Conservation (phyloP, 805 yeast genomes). For the Candida sanyiensis region DNA sequence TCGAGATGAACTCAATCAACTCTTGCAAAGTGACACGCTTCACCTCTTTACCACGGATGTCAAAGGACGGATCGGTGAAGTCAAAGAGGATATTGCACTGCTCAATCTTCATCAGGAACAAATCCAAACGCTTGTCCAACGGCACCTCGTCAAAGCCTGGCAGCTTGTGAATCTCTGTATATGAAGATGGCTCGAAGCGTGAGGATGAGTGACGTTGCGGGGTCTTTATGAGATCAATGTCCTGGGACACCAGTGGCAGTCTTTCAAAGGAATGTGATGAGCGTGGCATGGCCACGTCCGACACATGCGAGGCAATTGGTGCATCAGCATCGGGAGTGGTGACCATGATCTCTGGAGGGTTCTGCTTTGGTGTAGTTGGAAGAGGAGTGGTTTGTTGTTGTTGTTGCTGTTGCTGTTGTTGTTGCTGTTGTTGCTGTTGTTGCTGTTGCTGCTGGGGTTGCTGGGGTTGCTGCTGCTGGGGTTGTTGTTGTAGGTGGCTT, state of each 20-base stretch:
- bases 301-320: slow-evolving; percentile 1
- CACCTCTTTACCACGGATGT: slow-evolving; percentile 87
- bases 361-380: slow-evolving; percentile 7
- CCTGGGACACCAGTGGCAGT: slow-evolving; percentile 56
- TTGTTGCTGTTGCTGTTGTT: slow-evolving; percentile 2
- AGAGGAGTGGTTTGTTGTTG: slow-evolving; percentile 4
- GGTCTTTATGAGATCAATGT: slow-evolving; percentile 73
- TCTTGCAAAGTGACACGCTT: slow-evolving; percentile 85
- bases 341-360: neutral
- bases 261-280: slow-evolving; percentile 51
- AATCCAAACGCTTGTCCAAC: slow-evolving; percentile 69
- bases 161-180: slow-evolving; percentile 62
- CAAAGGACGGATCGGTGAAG: slow-evolving; percentile 88
- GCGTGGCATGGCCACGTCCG: slow-evolving; percentile 30
- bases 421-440: slow-evolving; percentile 6
- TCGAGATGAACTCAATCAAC: slow-evolving; percentile 78
- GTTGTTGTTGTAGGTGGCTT: slow-evolving; percentile 8
- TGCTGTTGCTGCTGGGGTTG: slow-evolving; percentile 2
- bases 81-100: slow-evolving; percentile 95
- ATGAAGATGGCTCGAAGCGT: slow-evolving; percentile 74
- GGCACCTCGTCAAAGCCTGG: slow-evolving; percentile 87
- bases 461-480: neutral
- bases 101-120: slow-evolving; percentile 83
- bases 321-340: slow-evolving; percentile 2
- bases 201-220: slow-evolving; percentile 93